phyloP scores from a whole-genome alignment of 75 land plant species.

The Selaginella tamariscina region DNA sequence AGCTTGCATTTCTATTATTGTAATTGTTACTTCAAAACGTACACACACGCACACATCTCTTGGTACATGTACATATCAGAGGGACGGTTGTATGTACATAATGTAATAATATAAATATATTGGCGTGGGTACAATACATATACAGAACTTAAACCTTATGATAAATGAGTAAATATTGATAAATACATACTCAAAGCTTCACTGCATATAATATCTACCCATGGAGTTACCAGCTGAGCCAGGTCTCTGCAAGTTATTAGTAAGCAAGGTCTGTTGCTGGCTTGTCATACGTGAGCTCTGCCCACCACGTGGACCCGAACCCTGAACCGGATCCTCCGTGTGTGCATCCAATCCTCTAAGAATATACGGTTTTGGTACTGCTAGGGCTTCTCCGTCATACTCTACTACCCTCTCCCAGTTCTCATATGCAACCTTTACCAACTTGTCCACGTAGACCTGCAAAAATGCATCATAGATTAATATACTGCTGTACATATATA shows the following conservation, averaged over 20 bases:
- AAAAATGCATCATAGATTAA: neutral
- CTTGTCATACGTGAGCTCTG: slow-evolving; percentile 13
- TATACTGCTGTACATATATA: slow-evolving; percentile 3
- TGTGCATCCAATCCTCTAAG: slow-evolving; percentile 18
- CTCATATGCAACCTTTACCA: slow-evolving; percentile 83
- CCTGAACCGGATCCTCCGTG: slow-evolving; percentile 19
- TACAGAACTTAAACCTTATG: too few relatives aligned
- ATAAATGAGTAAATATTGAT: too few relatives aligned
- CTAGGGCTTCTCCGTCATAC: slow-evolving; percentile 65
- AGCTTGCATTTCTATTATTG: too few relatives aligned
- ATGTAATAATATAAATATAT: too few relatives aligned
- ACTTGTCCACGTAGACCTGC: slow-evolving; percentile 64
- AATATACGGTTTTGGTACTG: slow-evolving; percentile 14
- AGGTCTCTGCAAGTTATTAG: neutral
- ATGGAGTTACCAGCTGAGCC: neutral
- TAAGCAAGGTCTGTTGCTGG: slow-evolving; percentile 15
- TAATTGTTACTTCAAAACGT: too few relatives aligned
- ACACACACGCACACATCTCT: too few relatives aligned
- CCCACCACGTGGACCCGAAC: slow-evolving; percentile 7
- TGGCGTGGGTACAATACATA: too few relatives aligned
- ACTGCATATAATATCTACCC: slow-evolving; percentile 10
- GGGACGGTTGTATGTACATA: too few relatives aligned
- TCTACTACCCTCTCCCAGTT: slow-evolving; percentile 75
- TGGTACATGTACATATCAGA: too few relatives aligned
- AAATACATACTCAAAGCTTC: too few relatives aligned